phyloP scores from a whole-genome alignment of 352 stramenopile species.

The Pythium grandisporangium region DNA sequence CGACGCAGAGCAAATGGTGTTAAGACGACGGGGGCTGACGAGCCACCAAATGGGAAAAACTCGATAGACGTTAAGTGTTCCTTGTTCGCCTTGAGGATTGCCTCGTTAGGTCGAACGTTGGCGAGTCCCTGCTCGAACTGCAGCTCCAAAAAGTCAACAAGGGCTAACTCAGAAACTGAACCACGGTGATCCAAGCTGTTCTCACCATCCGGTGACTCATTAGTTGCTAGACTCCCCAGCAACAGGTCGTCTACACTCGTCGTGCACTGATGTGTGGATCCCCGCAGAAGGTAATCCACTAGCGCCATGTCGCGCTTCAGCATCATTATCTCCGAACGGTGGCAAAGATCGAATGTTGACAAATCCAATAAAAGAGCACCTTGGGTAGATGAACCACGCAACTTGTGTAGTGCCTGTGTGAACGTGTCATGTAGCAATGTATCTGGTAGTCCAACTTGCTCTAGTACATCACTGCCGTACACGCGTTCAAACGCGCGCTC shows the following conservation, averaged over 20 bases:
- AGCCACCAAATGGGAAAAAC: constrained; percentile 28
- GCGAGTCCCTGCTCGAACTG: constrained; percentile 5
- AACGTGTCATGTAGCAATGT: background rate
- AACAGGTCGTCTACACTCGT: constrained; percentile 9
- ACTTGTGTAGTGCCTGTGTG: background rate
- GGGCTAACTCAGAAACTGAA: constrained; percentile 4
- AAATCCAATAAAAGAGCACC: constrained; percentile 8
- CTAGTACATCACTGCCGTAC: constrained; percentile 40
- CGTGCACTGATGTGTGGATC: constrained; percentile 1
- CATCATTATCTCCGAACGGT: constrained; percentile 37
- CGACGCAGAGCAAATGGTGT: constrained; percentile 49
- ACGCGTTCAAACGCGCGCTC: constrained; percentile 46
- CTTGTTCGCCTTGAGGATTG: constrained; percentile 26
- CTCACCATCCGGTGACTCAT: background rate
- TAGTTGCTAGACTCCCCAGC: background rate
- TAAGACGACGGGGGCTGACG: constrained; percentile 20
- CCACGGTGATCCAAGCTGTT: background rate
- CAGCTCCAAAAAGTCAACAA: constrained; percentile 12
- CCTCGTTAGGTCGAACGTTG: constrained; percentile 2
- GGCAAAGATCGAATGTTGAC: constrained; percentile 51
- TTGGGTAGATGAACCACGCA: background rate
- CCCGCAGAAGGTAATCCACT: constrained; percentile 42
- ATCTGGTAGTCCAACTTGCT: background rate
- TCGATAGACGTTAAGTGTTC: constrained; percentile 36
- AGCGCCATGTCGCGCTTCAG: constrained; percentile 52